phyloP scores from a whole-genome alignment of 176 grass and related monocot species.

The Tuctoria greenei region DNA sequence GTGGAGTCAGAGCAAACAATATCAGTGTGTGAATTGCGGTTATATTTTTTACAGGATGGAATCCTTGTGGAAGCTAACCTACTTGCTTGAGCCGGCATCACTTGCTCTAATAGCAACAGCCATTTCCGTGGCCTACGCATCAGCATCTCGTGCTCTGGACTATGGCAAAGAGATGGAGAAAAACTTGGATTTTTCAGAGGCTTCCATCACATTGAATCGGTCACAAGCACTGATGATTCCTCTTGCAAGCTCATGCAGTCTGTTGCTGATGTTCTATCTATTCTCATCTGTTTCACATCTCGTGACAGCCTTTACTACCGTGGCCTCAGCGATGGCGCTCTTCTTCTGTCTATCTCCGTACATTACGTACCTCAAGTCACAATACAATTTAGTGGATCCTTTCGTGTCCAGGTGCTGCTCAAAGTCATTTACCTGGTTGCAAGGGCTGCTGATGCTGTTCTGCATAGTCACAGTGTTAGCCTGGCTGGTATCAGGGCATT shows the following conservation, averaged over 20 bases:
- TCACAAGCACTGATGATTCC: slow-evolving; percentile 91
- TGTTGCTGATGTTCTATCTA: slow-evolving; percentile 92
- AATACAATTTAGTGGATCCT: slow-evolving; percentile 57
- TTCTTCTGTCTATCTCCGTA: slow-evolving; percentile 84
- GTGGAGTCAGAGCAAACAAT: neutral
- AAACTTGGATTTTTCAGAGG: slow-evolving; percentile 92
- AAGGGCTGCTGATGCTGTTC: slow-evolving; percentile 57
- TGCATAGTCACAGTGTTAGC: slow-evolving; percentile 56
- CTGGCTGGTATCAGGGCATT: slow-evolving; percentile 92
- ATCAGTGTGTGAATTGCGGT: neutral
- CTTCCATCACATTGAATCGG: slow-evolving; percentile 79
- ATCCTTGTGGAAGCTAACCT: slow-evolving; percentile 71
- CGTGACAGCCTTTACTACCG: slow-evolving; percentile 71
- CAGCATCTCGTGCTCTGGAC: slow-evolving; percentile 77
- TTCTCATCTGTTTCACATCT: slow-evolving; percentile 93
- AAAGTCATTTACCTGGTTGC: slow-evolving; percentile 73
- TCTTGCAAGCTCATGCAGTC: slow-evolving; percentile 79
- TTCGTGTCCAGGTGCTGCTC: slow-evolving; percentile 81
- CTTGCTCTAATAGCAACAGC: slow-evolving; percentile 72
- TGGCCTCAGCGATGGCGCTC: slow-evolving; percentile 73
- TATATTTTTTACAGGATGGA: slow-evolving; percentile 50
- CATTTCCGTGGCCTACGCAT: slow-evolving; percentile 73
- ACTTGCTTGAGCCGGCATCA: slow-evolving; percentile 87
- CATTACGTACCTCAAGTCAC: slow-evolving; percentile 51
- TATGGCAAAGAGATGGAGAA: slow-evolving; percentile 92